Conservation (phyloP, 306 rosid genomes). For the Inga laurina region DNA sequence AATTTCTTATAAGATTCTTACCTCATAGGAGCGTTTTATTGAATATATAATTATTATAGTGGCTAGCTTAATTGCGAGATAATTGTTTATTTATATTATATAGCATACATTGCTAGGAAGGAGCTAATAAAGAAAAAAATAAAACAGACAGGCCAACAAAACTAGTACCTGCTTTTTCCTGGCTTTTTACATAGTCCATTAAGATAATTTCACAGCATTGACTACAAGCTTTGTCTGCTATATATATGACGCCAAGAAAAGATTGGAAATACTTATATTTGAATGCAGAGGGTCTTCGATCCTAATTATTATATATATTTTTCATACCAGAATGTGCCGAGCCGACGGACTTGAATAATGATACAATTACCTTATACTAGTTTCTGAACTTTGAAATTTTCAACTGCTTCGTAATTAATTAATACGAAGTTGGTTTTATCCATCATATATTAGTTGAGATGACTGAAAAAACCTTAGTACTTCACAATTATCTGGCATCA, state of each 20-base stretch:
- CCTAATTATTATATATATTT: not conserved
- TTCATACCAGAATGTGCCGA: not conserved
- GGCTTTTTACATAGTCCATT: no score
- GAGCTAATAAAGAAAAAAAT: not conserved
- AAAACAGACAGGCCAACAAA: not conserved
- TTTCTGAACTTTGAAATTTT: not conserved
- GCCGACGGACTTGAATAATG: not conserved
- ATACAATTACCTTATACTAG: not conserved
- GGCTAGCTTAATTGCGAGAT: not conserved
- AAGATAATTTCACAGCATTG: not conserved
- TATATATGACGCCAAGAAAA: not conserved
- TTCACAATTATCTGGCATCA: no score
- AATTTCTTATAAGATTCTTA: not conserved
- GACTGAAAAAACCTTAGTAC: not conserved
- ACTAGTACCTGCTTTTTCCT: not conserved
- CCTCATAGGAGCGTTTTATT: not conserved
- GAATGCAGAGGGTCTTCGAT: no score
- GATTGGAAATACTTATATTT: not conserved
- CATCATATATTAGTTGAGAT: not conserved
- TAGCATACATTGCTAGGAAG: not conserved
- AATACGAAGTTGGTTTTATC: not conserved
- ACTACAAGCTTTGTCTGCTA: not conserved
- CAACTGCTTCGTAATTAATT: not conserved
- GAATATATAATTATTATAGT: not conserved
- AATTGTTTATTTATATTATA: not conserved